A percentile compares a stretch with the other conserved stretches of the same genome.
Conservation (phyloP, 768 basidiomycete genomes). For the Tricholoma flavovirens region DNA sequence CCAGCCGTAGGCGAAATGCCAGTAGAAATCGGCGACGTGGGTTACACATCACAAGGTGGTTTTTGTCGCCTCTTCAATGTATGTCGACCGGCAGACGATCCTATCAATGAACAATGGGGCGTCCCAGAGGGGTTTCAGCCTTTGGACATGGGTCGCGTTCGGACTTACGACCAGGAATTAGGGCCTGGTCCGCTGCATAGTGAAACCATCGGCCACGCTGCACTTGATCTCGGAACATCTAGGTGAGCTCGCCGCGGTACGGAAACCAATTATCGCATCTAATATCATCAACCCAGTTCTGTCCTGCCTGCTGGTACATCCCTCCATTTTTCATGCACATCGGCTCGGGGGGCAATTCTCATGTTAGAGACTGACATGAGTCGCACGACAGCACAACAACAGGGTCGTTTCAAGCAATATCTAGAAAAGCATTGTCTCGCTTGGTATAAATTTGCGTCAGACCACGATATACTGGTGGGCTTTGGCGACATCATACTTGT, state of each 20-base stretch:
- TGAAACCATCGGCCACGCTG: neutral
- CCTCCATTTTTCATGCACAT: neutral
- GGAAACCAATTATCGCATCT: too few relatives aligned
- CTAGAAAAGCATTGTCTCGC: neutral
- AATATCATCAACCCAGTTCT: too few relatives aligned
- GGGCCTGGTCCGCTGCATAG: neutral
- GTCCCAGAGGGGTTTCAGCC: neutral
- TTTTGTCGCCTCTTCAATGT: neutral
- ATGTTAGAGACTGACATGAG: conserved; percentile 1
- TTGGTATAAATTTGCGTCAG: conserved; percentile 11
- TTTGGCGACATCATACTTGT: conserved; percentile 16
- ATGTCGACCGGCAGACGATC: neutral
- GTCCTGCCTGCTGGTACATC: neutral
- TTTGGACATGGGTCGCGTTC: neutral
- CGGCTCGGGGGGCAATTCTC: neutral
- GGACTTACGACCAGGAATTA: neutral
- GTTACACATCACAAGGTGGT: neutral
- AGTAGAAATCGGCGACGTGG: neutral
- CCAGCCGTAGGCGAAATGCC: neutral
- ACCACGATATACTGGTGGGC: conserved; percentile 1
- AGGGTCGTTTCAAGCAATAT: neutral
- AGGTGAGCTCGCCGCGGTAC: neutral
- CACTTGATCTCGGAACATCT: neutral
- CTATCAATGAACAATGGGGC: neutral
- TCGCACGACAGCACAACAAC: neutral